phyloP scores from a whole-genome alignment of 2,329 filamentous ascomycete genomes.

The Verticillium klebahnii region DNA sequence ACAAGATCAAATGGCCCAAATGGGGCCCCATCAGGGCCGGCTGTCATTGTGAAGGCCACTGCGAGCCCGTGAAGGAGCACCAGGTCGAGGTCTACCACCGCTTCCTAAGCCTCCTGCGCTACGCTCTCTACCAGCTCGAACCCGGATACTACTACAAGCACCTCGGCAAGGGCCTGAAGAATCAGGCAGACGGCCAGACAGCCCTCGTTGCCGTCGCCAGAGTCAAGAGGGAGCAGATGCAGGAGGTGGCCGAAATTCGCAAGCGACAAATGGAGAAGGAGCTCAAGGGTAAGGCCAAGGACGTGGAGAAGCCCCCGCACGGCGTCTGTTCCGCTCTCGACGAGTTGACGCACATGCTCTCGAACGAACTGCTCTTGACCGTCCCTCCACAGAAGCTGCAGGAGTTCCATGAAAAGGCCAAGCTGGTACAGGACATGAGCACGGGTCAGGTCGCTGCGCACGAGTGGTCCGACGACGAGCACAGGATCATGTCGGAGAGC shows the following conservation, averaged over 20 bases:
- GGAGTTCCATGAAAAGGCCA: neutral
- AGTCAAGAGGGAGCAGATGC: neutral
- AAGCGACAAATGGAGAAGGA: neutral
- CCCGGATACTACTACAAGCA: neutral
- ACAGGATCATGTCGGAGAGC: neutral
- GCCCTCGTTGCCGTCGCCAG: neutral
- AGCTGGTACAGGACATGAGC: neutral
- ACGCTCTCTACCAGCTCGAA: neutral
- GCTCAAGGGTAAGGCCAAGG: neutral
- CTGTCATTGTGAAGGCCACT: neutral
- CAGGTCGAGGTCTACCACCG: conserved; percentile 2
- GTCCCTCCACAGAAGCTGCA: neutral
- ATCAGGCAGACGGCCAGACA: neutral
- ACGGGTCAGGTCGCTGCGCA: neutral
- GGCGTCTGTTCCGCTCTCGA: neutral
- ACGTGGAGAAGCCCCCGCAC: neutral
- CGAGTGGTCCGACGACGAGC: neutral
- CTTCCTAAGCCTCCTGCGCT: neutral
- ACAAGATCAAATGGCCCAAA: neutral
- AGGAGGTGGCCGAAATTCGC: neutral
- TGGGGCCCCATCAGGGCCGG: neutral
- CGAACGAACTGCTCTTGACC: neutral
- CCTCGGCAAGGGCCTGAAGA: neutral
- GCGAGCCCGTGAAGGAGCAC: neutral
- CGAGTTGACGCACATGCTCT: neutral